These are phyloP conservation scores for Trichosporon faecale DNA, from an alignment of 1,284 basidiomycete species.

Conservation along the genomic window DNA sequence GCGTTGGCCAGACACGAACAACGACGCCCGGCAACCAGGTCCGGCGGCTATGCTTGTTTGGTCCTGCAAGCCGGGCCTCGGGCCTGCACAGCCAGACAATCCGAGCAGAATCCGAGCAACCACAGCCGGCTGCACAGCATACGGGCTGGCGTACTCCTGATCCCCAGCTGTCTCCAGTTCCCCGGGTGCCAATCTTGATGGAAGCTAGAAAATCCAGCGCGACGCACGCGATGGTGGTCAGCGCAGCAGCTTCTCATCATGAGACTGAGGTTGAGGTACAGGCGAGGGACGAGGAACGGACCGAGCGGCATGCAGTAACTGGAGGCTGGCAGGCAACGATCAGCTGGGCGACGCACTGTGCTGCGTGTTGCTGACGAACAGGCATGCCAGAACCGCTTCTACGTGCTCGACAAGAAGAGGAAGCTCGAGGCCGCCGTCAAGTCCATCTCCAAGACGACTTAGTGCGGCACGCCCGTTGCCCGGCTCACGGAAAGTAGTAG, in stretches of 20 bases:
- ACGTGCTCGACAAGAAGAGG: conserved; percentile 8
- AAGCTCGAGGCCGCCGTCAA: conserved; percentile 27
- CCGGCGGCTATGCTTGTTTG: conserved; percentile 9
- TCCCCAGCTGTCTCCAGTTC: conserved; percentile 3
- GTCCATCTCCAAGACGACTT: conserved; percentile 12
- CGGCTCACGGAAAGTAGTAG: no score
- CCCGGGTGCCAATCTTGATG: not conserved
- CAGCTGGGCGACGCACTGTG: not conserved
- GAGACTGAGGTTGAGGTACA: not conserved
- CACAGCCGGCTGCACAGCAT: not conserved
- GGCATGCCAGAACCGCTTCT: conserved; percentile 31
- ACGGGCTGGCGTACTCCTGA: not conserved
- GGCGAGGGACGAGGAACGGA: not conserved
- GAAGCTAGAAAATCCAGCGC: not conserved
- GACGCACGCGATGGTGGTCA: not conserved
- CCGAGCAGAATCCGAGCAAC: not conserved
- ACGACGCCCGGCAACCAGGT: conserved; percentile 1
- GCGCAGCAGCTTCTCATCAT: no score
- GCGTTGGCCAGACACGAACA: not conserved
- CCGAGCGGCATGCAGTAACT: not conserved
- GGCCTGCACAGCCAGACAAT: not conserved
- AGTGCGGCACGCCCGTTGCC: not conserved
- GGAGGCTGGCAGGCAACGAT: not conserved
- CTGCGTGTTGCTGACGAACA: conserved; percentile 6
- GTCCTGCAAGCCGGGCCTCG: not conserved